phyloP scores from a whole-genome alignment of 495 filamentous ascomycete species.

The Choiromyces venosus region DNA sequence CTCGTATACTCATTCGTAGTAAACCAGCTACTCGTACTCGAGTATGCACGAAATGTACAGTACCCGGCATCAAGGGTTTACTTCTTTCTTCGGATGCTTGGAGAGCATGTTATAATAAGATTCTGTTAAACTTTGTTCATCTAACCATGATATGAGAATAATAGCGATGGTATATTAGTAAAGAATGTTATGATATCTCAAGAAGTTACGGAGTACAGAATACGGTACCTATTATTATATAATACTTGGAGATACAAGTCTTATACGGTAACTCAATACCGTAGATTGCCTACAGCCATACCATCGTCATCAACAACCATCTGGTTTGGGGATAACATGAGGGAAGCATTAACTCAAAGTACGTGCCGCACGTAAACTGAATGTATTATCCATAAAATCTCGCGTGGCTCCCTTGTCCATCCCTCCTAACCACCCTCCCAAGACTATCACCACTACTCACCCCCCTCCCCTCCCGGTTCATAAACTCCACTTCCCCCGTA shows the following conservation, averaged over 20 bases:
- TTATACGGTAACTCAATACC: no score
- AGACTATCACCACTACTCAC: neutral
- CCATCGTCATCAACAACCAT: neutral
- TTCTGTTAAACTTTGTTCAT: neutral
- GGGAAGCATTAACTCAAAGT: neutral
- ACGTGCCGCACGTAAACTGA: neutral
- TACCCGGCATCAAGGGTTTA: neutral
- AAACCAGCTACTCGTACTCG: neutral
- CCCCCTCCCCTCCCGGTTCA: conserved; percentile 24
- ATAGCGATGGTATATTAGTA: neutral
- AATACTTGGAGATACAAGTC: no score
- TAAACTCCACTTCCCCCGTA: conserved; percentile 35
- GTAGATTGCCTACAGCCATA: no score
- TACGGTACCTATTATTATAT: no score
- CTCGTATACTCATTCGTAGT: neutral
- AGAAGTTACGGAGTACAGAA: neutral
- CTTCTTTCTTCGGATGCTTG: neutral
- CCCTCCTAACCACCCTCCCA: neutral
- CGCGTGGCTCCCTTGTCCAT: conserved; percentile 34
- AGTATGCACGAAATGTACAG: neutral
- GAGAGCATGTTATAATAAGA: neutral
- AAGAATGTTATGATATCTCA: neutral
- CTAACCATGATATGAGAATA: neutral
- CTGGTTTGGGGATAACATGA: neutral
- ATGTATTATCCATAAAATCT: conserved; percentile 5